Percentiles rank a stretch among this genome's conserved stretches.
Conservation (phyloP, 768 basidiomycete species). For the Boletus coccyginus region DNA sequence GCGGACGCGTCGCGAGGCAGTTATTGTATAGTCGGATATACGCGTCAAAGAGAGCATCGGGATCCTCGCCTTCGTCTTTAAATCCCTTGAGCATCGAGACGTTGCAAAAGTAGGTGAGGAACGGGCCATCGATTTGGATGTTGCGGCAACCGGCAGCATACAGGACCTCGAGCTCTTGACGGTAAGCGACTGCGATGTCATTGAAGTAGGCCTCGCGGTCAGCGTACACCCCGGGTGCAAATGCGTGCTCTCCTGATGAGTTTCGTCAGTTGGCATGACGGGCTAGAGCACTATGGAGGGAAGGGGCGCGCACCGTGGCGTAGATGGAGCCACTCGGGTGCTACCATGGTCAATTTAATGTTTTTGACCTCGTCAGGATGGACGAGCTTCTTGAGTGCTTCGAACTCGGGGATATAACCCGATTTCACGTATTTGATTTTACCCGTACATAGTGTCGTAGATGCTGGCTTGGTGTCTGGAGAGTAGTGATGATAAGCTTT, state of each 20-base stretch:
- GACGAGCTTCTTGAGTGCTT: slow-evolving; percentile 56
- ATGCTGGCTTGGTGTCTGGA: slow-evolving; percentile 19
- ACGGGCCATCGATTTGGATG: slow-evolving; percentile 47
- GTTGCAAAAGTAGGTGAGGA: slow-evolving; percentile 63
- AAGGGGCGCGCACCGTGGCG: slow-evolving; percentile 47
- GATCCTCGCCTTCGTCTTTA: slow-evolving; percentile 58
- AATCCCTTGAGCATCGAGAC: slow-evolving; percentile 54
- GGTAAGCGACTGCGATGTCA: slow-evolving; percentile 47
- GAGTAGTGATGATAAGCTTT: not conserved
- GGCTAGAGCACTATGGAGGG: not conserved
- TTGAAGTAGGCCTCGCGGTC: slow-evolving; percentile 43
- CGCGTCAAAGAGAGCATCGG: slow-evolving; percentile 61
- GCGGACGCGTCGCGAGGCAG: slow-evolving; percentile 35
- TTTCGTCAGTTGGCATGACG: not conserved
- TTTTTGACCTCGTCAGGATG: slow-evolving; percentile 58
- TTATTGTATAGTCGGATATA: slow-evolving; percentile 44
- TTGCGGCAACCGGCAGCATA: slow-evolving; percentile 43
- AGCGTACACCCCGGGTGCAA: too few relatives aligned
- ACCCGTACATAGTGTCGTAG: slow-evolving; percentile 38
- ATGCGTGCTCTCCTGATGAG: slow-evolving; percentile 17
- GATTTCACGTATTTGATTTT: slow-evolving; percentile 62
- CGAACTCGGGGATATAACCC: slow-evolving; percentile 64
- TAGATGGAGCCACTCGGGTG: slow-evolving; percentile 72
- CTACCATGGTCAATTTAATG: slow-evolving; percentile 70
- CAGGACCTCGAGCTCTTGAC: slow-evolving; percentile 42